Evolutionary conservation across 2,329 filamentous ascomycete species (phyloP), one percentile per base, ranked within the genome.

Genomic region (Aspergillus flavus): DNA sequence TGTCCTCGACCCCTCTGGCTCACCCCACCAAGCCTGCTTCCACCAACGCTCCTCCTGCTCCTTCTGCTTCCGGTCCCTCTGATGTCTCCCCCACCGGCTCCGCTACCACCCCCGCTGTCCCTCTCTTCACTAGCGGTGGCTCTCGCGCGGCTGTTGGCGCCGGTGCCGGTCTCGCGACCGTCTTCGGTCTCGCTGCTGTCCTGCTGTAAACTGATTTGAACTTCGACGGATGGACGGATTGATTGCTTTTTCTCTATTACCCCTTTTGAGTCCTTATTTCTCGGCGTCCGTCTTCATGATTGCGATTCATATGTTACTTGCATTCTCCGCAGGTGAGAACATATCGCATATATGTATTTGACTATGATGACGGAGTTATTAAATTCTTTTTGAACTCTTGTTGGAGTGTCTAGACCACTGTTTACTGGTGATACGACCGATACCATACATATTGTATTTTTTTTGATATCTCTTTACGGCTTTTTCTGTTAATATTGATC

Each of bases 141-240:
- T 78, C 79, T 73, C 81, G 83, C 77, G 79, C 77, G 64, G 77
- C 78, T 61, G 78, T 74, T 53, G 80, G 79, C 61, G 80, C 80
- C 46, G 83, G 82, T 72, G 83, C 81, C 63, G 83, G 81, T 71
- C 77, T 87, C 66, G 81, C 83, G 63, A 83, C 81, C 73, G 75
- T 86, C 69, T 78, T 84, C 72, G 84, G 81, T 77, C 78, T 84
- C 67, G 82, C 79, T 67, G 82, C 81, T 71, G 78, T 76, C 71
- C 68, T 82, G 61, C 73, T 82, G 72, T 83, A 82, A 79, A 68
- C 36, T n/a, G 10, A 21, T 26, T 50, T 46, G 36, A 21, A 21
- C 52, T 23, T 54, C 32, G 32, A 55, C n/a, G 52, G 52, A 55
- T 28, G 52, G 34, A 55, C 23, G 52, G 52, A 21, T 55, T 55